Evolutionary conservation across 164 flowering plant genomes (phyloP).

Genomic region (Umbellularia californica): DNA sequence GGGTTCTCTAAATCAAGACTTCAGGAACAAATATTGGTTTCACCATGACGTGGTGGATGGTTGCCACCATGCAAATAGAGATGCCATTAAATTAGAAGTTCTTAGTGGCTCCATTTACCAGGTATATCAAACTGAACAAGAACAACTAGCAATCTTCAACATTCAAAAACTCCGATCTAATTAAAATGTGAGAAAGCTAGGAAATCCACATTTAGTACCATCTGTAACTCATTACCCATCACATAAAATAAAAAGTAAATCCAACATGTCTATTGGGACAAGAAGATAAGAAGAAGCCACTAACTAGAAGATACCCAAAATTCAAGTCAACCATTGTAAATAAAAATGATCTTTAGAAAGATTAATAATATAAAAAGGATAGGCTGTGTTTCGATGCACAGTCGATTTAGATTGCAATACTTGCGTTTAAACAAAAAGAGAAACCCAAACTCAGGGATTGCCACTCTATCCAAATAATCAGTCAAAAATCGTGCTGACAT

Average conservation of each 20-base stretch:
- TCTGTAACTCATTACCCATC: not conserved
- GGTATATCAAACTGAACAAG: not conserved
- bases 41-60: not conserved
- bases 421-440: too few species aligned
- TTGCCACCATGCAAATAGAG: too few species aligned
- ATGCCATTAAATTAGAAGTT: not conserved
- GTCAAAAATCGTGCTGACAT: too few species aligned
- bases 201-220: not conserved
- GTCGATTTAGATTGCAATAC: not conserved
- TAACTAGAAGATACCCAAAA: not conserved
- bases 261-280: not conserved
- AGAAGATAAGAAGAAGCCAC: not conserved
- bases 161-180: not conserved
- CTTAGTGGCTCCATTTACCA: not conserved
- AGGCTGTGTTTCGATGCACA: not conserved
- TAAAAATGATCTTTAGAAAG: not conserved
- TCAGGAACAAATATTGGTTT: not conserved
- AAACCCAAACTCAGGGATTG: too few species aligned
- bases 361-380: too few species aligned
- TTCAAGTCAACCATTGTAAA: not conserved
- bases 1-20: not conserved
- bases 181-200: too few species aligned
- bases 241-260: too few species aligned
- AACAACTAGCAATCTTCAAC: not conserved
- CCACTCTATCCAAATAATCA: too few species aligned